A percentile compares a stretch with the other conserved stretches of the same genome.
Evolutionary conservation across 495 filamentous ascomycete genomes (phyloP).

Genomic region (Tuber umbilicatum): DNA sequence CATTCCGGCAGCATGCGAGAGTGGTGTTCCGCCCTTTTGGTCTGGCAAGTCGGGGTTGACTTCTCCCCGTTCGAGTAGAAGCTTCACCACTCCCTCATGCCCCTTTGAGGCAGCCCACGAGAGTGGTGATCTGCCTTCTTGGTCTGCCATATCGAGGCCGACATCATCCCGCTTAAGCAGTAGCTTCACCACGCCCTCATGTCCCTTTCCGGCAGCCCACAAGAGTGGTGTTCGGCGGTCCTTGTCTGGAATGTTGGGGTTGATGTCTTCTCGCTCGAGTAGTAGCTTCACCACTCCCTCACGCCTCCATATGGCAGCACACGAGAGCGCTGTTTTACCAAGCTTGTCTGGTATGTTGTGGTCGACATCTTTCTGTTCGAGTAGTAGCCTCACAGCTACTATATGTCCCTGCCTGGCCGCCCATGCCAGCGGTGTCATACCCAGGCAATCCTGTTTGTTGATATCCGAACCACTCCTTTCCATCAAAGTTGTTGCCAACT

Average conservation of each 20-base stretch:
- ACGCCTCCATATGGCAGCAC: no score
- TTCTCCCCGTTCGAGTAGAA: conserved; percentile 8
- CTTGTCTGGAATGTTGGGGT: not conserved
- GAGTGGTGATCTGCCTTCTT: conserved; percentile 42
- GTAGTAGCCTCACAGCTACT: conserved; percentile 31
- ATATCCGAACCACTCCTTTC: not conserved
- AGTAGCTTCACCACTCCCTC: no score
- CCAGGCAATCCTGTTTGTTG: not conserved
- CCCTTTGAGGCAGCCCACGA: conserved; percentile 44
- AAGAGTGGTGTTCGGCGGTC: not conserved
- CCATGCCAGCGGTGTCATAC: conserved; percentile 38
- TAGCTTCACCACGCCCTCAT: conserved; percentile 32
- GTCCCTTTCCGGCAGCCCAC: conserved; percentile 38
- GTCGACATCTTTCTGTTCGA: conserved; percentile 23
- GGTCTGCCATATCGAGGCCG: conserved; percentile 23
- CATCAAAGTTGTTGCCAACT: not conserved
- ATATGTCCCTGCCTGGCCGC: conserved; percentile 39
- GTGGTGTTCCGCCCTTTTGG: conserved; percentile 30
- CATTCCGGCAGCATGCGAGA: not conserved
- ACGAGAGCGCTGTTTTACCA: no score
- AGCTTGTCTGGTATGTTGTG: conserved; percentile 9
- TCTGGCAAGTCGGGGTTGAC: conserved; percentile 14
- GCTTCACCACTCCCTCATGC: conserved; percentile 42
- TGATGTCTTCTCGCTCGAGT: conserved; percentile 1
- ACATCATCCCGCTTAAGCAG: conserved; percentile 33